phyloP scores from a whole-genome alignment of 345 rosid genomes.

The Camelina hispida region DNA sequence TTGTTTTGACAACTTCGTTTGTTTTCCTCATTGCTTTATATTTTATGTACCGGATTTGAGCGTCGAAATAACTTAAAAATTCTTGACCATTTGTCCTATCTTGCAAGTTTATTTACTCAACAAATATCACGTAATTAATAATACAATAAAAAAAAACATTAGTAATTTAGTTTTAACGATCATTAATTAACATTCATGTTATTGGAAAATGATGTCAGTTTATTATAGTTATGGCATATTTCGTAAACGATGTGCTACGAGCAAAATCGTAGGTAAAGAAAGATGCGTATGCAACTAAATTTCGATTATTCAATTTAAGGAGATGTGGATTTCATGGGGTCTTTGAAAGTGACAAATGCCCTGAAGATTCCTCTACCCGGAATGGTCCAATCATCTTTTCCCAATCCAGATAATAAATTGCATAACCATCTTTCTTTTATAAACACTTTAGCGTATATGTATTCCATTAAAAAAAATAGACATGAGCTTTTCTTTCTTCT shows the following conservation, averaged over 20 bases:
- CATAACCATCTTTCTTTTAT: neutral
- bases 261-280: conserved; percentile 14
- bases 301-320: conserved; percentile 1
- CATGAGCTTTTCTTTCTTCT: conserved; percentile 1
- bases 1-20: neutral
- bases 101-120: neutral
- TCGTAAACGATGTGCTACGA: conserved; percentile 10
- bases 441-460: conserved; percentile 15
- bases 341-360: conserved; percentile 36
- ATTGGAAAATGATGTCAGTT: conserved; percentile 5
- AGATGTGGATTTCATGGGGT: conserved; percentile 30
- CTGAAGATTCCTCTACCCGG: conserved; percentile 36
- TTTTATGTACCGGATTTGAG: neutral
- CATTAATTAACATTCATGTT: neutral
- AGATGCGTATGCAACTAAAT: conserved; percentile 39
- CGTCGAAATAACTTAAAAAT: neutral
- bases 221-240: neutral
- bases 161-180: neutral
- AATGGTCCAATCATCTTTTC: conserved; percentile 31
- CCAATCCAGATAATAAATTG: conserved; percentile 19
- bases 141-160: neutral
- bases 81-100: neutral
- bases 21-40: neutral
- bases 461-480: conserved; percentile 14
- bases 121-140: neutral